phyloP scores from a whole-genome alignment of 2,329 filamentous ascomycete species.

The Aspergillus glaucus region DNA sequence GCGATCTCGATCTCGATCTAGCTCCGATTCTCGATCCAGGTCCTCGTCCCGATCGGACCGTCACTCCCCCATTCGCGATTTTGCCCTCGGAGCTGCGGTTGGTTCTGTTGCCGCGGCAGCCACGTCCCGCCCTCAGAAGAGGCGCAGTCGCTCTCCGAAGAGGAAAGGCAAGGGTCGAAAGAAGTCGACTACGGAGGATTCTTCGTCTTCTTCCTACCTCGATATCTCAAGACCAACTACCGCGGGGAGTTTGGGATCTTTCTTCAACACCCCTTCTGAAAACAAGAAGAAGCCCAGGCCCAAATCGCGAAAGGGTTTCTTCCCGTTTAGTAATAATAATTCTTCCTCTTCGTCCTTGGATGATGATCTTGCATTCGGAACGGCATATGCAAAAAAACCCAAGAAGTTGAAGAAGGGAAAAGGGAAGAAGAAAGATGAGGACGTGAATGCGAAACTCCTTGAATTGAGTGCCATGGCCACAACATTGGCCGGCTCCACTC shows the following conservation, averaged over 20 bases:
- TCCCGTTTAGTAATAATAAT: constrained; percentile 55
- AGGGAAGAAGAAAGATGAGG: constrained; percentile 20
- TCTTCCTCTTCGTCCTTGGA: constrained; percentile 63
- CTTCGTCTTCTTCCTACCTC: constrained; percentile 51
- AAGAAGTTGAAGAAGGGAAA: constrained; percentile 30
- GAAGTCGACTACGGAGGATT: constrained; percentile 44
- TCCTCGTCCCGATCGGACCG: constrained; percentile 25
- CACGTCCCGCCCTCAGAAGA: constrained; percentile 16
- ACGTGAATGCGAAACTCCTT: constrained; percentile 43
- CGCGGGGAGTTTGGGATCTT: constrained; percentile 54
- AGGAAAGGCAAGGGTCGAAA: constrained; percentile 25
- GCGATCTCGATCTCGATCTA: constrained; percentile 25
- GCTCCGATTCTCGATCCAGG: constrained; percentile 36
- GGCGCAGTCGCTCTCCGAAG: constrained; percentile 32
- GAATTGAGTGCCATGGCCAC: constrained; percentile 44
- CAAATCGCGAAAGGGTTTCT: constrained; percentile 45
- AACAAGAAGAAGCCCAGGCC: constrained; percentile 44
- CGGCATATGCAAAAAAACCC: constrained; percentile 42
- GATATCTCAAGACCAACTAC: constrained; percentile 57
- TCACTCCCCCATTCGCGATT: constrained; percentile 26
- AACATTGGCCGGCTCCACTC: constrained; percentile 36
- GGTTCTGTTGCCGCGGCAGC: constrained; percentile 22
- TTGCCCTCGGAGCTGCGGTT: constrained; percentile 33
- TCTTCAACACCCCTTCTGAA: constrained; percentile 58
- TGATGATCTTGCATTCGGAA: constrained; percentile 62